Evolutionary conservation across 1,284 basidiomycete genomes (phyloP), one percentile per base, ranked within the genome.

Genomic region (Violaceomyces palustris): DNA sequence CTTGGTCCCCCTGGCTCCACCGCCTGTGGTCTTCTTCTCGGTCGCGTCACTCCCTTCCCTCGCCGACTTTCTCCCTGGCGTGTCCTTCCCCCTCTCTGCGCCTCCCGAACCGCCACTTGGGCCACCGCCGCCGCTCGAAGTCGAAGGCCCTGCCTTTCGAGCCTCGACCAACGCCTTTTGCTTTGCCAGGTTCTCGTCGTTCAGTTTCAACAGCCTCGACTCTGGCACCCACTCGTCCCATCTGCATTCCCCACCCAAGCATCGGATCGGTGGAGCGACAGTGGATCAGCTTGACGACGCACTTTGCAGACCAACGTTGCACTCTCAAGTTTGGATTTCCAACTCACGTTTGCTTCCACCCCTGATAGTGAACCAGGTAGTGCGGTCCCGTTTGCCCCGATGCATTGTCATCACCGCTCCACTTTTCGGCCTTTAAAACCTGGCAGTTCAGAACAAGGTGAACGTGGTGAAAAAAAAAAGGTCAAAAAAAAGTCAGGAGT

Each of bases 201-300:
- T 90, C 65, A 81, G 79, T 74, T 97, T 97, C 45, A 97, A 79
- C 35, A 97, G 77, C 4, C 94, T 84, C 15, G 75, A 74, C 32
- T 83, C 81, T 1, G 88, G 86, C 0, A 97, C 93, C 90, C 90
- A 97, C 79, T 98, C 93, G 76, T 97, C 93, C 93, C 93, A 97
- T 52, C 88, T 93, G 38, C 8, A 28, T 39, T 9, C 15, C 23
- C 24, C n/a, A n/a, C n/a, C n/a, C n/a, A n/a, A n/a, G n/a, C n/a
- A n/a, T n/a, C n/a, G n/a, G n/a, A n/a, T n/a, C n/a, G n/a, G n/a
- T n/a, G n/a, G n/a, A n/a, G n/a, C n/a, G n/a, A n/a, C n/a, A n/a
- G n/a, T n/a, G n/a, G n/a, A n/a, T n/a, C n/a, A n/a, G n/a, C n/a
- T n/a, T n/a, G n/a, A n/a, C n/a, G n/a, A n/a, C n/a, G n/a, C n/a